Evolutionary conservation across 441 rosid genomes (phyloP).

Genomic region (Hura crepitans): DNA sequence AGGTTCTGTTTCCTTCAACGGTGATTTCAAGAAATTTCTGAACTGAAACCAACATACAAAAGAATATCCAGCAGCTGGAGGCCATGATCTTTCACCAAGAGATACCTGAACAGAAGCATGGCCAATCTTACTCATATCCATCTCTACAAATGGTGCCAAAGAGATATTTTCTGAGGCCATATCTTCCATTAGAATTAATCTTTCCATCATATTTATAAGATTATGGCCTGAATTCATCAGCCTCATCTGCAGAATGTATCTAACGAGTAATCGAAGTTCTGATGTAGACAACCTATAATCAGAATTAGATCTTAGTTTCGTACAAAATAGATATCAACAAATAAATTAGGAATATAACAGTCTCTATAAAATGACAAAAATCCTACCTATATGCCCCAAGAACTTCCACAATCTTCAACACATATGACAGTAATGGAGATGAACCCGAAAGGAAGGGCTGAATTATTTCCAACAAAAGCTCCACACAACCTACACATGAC

Average conservation of each 20-base stretch:
- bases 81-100: slow-evolving; percentile 99
- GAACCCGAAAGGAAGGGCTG: slow-evolving; percentile 88
- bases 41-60: slow-evolving; percentile 97
- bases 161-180: slow-evolving; percentile 68
- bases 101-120: slow-evolving; percentile 96
- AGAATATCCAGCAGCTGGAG: slow-evolving; percentile 98
- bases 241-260: slow-evolving; percentile 87
- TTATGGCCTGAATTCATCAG: slow-evolving; percentile 68
- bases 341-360: slow-evolving; percentile 13
- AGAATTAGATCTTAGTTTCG: slow-evolving; percentile 29
- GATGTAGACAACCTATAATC: slow-evolving; percentile 88
- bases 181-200: slow-evolving; percentile 80
- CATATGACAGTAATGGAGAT: slow-evolving; percentile 75
- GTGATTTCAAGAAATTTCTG: slow-evolving; percentile 62
- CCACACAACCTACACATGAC: slow-evolving; percentile 73
- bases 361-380: slow-evolving; percentile 17
- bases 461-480: slow-evolving; percentile 88
- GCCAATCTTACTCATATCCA: slow-evolving; percentile 91
- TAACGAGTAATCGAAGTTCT: slow-evolving; percentile 79
- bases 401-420: slow-evolving; percentile 92
- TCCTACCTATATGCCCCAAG: slow-evolving; percentile 97
- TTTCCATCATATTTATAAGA: slow-evolving; percentile 91
- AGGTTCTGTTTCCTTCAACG: slow-evolving; percentile 53
- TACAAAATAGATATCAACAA: slow-evolving; percentile 22
- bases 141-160: slow-evolving; percentile 83